These are phyloP conservation scores for Salmacisia buchloeana DNA, from an alignment of 1,284 basidiomycete genomes.

Conservation along the genomic window DNA sequence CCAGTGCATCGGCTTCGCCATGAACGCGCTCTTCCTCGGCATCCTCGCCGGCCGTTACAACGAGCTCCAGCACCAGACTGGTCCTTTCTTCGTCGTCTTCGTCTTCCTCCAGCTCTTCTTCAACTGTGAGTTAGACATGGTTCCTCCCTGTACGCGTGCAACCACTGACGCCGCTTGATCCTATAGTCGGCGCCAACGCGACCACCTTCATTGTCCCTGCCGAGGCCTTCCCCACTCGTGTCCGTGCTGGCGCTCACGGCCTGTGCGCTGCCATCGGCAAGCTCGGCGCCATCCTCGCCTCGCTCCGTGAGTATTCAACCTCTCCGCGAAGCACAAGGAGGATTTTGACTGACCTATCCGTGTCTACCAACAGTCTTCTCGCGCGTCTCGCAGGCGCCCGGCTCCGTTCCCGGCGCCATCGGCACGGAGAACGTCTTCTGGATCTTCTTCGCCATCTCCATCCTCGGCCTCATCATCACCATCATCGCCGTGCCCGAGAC, in stretches of 20 bases:
- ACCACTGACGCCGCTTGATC: too few species aligned
- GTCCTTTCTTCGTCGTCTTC: constrained; percentile 69
- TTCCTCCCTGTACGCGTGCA: too few species aligned
- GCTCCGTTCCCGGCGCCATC: constrained; percentile 6
- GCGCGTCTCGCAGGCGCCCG: not conserved
- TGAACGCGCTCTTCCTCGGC: constrained; percentile 47
- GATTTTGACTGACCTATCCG: not conserved
- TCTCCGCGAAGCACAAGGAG: too few species aligned
- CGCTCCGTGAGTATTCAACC: too few species aligned
- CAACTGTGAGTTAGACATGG: too few species aligned
- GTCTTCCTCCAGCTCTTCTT: constrained; percentile 59
- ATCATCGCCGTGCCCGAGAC: constrained; percentile 38
- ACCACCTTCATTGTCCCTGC: constrained; percentile 72
- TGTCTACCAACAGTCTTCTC: constrained; percentile 15
- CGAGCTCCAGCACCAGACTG: constrained; percentile 53
- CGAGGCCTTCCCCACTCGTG: constrained; percentile 74
- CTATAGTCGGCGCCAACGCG: constrained; percentile 68
- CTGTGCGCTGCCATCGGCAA: constrained; percentile 56
- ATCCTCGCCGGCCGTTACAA: constrained; percentile 47
- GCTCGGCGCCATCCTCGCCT: constrained; percentile 55
- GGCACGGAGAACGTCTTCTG: constrained; percentile 39
- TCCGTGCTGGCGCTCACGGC: constrained; percentile 55
- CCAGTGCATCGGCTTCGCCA: constrained; percentile 46
- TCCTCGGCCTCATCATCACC: constrained; percentile 34
- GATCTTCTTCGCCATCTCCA: constrained; percentile 44